phyloP scores from a whole-genome alignment of 768 basidiomycete genomes.

The Amanita inopinata region DNA sequence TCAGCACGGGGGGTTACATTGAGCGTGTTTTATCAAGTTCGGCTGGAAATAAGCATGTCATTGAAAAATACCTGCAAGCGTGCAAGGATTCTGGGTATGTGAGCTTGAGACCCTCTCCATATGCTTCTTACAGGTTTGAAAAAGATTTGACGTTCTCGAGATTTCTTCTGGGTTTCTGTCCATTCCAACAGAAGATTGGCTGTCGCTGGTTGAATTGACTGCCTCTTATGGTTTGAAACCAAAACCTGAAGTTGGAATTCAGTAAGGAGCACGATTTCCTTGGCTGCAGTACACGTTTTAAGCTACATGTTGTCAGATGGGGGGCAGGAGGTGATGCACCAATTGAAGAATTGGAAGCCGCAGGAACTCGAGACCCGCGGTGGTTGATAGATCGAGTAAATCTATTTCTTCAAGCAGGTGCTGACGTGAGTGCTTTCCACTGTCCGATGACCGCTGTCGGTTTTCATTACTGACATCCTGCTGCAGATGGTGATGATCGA shows the following conservation, averaged over 20 bases:
- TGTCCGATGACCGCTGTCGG: background rate
- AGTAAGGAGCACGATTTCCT: slow-evolving; percentile 12
- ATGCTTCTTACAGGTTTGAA: background rate
- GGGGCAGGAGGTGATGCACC: slow-evolving; percentile 35
- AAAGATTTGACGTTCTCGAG: slow-evolving; percentile 34
- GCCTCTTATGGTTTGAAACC: slow-evolving; percentile 29
- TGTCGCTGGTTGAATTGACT: slow-evolving; percentile 28
- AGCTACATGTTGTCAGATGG: slow-evolving; percentile 15
- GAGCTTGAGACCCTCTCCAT: background rate
- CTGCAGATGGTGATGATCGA: slow-evolving; percentile 34
- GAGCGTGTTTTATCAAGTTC: slow-evolving; percentile 27
- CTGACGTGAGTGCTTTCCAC: slow-evolving; percentile 16
- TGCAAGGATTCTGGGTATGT: slow-evolving; percentile 28
- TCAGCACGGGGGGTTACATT: slow-evolving; percentile 34
- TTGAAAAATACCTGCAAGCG: slow-evolving; percentile 25
- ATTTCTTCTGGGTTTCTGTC: slow-evolving; percentile 36
- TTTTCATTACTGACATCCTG: background rate
- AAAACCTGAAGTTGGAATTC: slow-evolving; percentile 36
- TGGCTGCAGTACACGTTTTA: background rate
- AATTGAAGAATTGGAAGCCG: slow-evolving; percentile 27
- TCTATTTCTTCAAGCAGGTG: slow-evolving; percentile 30
- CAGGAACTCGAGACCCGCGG: slow-evolving; percentile 29
- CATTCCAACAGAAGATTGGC: slow-evolving; percentile 36
- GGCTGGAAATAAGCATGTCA: slow-evolving; percentile 20
- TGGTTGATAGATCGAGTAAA: slow-evolving; percentile 32